Base-by-base conservation (phyloP, 139 green algal species). In the Coelastrella sp. region DNA sequence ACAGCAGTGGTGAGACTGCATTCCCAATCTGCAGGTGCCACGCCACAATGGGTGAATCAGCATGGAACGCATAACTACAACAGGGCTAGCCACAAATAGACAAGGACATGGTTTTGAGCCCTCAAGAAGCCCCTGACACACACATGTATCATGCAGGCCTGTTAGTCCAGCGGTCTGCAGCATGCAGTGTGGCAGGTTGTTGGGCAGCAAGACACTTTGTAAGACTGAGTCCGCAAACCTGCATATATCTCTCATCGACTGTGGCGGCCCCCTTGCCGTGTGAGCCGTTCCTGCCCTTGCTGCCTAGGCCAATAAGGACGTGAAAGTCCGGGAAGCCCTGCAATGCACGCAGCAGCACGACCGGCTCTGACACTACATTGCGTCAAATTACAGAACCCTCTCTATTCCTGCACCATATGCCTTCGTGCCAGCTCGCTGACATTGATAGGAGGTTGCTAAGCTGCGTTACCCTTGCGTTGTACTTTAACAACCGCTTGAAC, bases 251-350 rank as follows among this genome's bases (percentile, higher is more conserved):
- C 85, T 91, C 76, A 13, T 60, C 82, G 6, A 94, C 71, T 61
- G 61, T 80, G 5, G n/a, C 16, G 22, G 90, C 86, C 65, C 89
- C 80, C 16, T 92, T 85, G 60, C 87, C 91, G 19, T 75, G 83
- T 2, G 20, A 23, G 17, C 13, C 61, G 19, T 65, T 73, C 54
- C 23, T 83, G 17, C 47, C 32, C 64, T 83, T 65, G 32, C 58
- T 56, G 5, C 16, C 87, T 19, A 92, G 77, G 4, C 96, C 94
- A 59, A 95, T 86, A 56, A 97, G 86, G 17, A 89, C 91, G 88
- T 93, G 95, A 90, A 97, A 96, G 89, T 98, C 96, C 0, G 96
- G 96, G 93, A 98, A 98, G 76, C 96, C 96, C 94, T 98, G 85
- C 74, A 75, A 57, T n/a, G 56, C 6, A 14, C 2, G 4, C 6